Evolutionary conservation across 805 yeast species (phyloP), one percentile per base, ranked within the genome.

Genomic region (Zygosaccharomyces pseudorouxii): DNA sequence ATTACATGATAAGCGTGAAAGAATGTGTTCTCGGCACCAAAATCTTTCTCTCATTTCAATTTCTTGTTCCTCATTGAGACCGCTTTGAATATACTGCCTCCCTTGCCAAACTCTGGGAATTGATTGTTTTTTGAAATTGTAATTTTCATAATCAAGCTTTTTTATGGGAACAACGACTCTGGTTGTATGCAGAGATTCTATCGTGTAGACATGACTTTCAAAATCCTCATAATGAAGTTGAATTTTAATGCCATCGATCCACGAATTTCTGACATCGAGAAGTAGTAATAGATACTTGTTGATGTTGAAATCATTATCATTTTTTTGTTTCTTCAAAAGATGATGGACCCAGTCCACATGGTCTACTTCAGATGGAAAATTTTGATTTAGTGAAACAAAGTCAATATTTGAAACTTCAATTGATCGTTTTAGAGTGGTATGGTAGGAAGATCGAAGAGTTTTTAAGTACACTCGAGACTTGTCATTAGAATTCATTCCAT

Each of bases 181-280:
- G n/a, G 69, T 66, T 0, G 81, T 74, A 30, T 74, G 74, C 16
- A 70, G 60, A 0, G 81, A 71, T 33, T 72, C 71, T 29, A 78
- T 68, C 3, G 64, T 46, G 38, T 55, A 45, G 3, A 52, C 49
- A 4, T 52, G 50, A 9, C 59, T 58, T 2, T 47, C 36, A 18
- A 60, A 65, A 4, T 68, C 65, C 14, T 65, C 65, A 50, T 70
- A 72, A 1, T 55, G 54, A 9, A 78, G 50, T 2, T 65, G 55
- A 3, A 73, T 59, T 7, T 60, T 55, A 50, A 79, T 65, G 25
- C 76, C 75, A 42, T 82, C 83, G 5, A 77, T 74, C 93, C 96
- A 90, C 2, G 86, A 75, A 63, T 93, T 92, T 54, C 89, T 76
- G 49, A 93, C 67, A 62, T 93, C 98, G 11, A 92, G 59, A 0